Conservation (phyloP, 164 flowering plant species). For the Magnolia sinica region DNA sequence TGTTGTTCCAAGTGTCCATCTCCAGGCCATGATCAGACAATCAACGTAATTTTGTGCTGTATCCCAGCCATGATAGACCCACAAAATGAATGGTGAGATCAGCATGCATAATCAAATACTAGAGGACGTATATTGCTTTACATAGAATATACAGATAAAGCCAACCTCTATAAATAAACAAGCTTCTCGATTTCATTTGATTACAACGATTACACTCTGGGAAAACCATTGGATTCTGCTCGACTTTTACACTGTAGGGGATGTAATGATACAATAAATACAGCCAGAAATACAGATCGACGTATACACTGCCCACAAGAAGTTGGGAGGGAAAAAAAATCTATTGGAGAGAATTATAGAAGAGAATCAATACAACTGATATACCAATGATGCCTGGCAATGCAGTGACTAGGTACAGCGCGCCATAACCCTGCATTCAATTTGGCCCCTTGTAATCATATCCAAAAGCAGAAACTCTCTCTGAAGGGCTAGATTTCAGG, state of each 20-base stretch:
- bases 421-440: conserved; percentile 85
- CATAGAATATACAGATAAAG: too few species aligned
- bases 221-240: background rate
- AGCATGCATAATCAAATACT: too few species aligned
- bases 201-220: background rate
- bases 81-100: too few species aligned
- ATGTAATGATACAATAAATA: background rate
- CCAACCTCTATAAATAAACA: background rate
- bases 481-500: background rate
- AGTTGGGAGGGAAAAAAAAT: background rate
- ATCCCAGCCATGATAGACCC: too few species aligned
- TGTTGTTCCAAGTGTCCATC: too few species aligned
- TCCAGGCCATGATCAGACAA: too few species aligned
- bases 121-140: too few species aligned
- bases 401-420: conserved; percentile 78
- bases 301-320: background rate
- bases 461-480: background rate
- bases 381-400: conserved; percentile 86
- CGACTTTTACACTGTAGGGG: background rate
- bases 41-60: too few species aligned
- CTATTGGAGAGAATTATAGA: conserved; percentile 86
- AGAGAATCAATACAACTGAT: conserved; percentile 80
- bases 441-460: conserved; percentile 3
- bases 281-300: background rate
- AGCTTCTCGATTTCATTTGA: background rate